These are phyloP conservation scores for Nissolia schottii DNA, from an alignment of 306 rosid genomes.

Conservation along the genomic window DNA sequence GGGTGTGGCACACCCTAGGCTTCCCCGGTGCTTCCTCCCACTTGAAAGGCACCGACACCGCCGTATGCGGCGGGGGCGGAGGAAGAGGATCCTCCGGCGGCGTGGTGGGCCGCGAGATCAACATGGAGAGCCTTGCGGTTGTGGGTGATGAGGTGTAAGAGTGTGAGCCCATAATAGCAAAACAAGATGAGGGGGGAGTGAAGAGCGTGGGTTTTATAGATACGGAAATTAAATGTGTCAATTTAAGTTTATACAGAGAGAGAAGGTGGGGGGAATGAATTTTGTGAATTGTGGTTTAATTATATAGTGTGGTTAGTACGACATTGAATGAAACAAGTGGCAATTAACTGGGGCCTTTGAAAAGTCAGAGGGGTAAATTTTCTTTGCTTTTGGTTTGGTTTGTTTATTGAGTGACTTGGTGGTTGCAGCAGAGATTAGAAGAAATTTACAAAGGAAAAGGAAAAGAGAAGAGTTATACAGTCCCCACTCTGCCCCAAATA, in stretches of 20 bases:
- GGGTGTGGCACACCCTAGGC: conserved; percentile 41
- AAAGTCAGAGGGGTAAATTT: conserved; percentile 28
- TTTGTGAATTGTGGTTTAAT: conserved; percentile 31
- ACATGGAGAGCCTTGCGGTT: conserved; percentile 38
- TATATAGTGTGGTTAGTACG: background rate
- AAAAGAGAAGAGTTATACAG: background rate
- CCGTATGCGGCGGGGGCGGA: conserved; percentile 41
- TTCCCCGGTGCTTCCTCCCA: conserved; percentile 99
- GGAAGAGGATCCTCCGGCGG: conserved; percentile 40
- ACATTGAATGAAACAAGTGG: background rate
- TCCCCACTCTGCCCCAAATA: background rate
- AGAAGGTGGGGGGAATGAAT: conserved; percentile 24
- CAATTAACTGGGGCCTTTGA: conserved; percentile 3
- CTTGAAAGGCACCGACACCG: conserved; percentile 70
- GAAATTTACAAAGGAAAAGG: background rate
- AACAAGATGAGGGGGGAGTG: conserved; percentile 8
- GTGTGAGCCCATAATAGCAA: conserved; percentile 24
- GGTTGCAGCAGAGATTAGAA: background rate
- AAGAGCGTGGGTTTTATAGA: conserved; percentile 26
- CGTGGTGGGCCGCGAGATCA: conserved; percentile 36
- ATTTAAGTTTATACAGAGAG: conserved; percentile 21
- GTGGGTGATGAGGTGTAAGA: background rate
- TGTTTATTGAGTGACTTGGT: background rate
- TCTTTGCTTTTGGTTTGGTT: conserved; percentile 15
- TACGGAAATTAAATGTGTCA: conserved; percentile 18